phyloP scores from a whole-genome alignment of 148 eudicot species.

The Persicaria maculosa region DNA sequence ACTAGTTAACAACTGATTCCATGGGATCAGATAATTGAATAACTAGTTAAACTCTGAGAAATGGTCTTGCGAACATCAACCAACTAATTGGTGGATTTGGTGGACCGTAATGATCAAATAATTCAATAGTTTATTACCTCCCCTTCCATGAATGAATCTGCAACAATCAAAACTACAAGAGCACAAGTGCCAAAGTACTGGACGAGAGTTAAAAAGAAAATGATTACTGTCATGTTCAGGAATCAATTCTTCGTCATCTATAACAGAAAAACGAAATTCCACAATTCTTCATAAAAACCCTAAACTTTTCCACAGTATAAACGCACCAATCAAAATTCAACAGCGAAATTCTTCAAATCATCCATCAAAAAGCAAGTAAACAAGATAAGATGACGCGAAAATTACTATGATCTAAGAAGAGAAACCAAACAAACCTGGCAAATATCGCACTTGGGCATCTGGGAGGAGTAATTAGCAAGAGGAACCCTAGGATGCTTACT shows the following conservation, averaged over 20 bases:
- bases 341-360: not conserved
- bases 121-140: not conserved
- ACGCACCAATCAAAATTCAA: not conserved
- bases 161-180: not conserved
- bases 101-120: not conserved
- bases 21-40: not conserved
- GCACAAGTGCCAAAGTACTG: not conserved
- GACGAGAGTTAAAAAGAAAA: not conserved
- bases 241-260: not conserved
- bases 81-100: not conserved
- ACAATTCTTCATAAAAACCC: not conserved
- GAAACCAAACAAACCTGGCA: constrained; percentile 53
- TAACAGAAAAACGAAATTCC: not conserved
- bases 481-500: constrained; percentile 77
- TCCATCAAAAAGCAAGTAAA: not conserved
- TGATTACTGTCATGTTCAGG: not conserved
- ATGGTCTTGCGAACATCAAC: not conserved
- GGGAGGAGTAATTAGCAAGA: constrained; percentile 44
- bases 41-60: not conserved
- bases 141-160: not conserved
- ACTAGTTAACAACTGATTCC: not conserved
- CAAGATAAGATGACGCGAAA: not conserved
- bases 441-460: constrained; percentile 81
- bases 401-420: not conserved
- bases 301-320: not conserved